Base-by-base conservation (phyloP, 306 rosid genomes). In the Vachellia pachyceras region DNA sequence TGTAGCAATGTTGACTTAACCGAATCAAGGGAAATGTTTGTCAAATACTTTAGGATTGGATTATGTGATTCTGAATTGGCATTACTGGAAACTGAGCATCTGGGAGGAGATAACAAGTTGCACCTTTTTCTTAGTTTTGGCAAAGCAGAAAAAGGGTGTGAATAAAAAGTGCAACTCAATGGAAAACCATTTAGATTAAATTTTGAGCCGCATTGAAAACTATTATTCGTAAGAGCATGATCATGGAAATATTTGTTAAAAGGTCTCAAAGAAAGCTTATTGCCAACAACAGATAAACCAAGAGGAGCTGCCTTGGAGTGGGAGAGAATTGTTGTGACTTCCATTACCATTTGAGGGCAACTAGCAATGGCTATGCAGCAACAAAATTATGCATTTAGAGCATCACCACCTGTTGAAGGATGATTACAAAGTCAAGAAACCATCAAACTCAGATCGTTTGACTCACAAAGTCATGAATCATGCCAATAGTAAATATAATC, bases 221-320 rank as follows among this genome's bases (percentile, higher is more conserved):
- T 74, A 63, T 29, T 77, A 63, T 29, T 76, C 77, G 20, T 11
- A 81, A 40, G 55, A 52, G 67, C 44, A 69, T 29, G 61, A 84
- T 74, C 73, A 76, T 66, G 77, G 29, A 84, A 61, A 76, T 84
- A 91, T 88, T 86, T 87, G 88, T 83, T 82, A 73, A 87, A 86
- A 86, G 88, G 94, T 76, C 91, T 82, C 57, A 90, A 60, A 73
- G 91, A 88, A 75, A 87, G 54, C 54, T 82, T 87, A 77, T 76
- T 85, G 77, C 80, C 72, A 17, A 84, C 77, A 1, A 78, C 47
- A 17, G 84, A 75, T 25, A 82, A 79, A 72, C 87, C 87, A 3
- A 77, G 83, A 13, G 95, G 89, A 81, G 72, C 58, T 64, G 69
- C 42, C 58, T 85, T 89, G 20, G 92, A 77, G 84, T 75, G 88